These are phyloP conservation scores for Aspergillus tanneri DNA, from an alignment of 2,329 filamentous ascomycete species.

Conservation along the genomic window DNA sequence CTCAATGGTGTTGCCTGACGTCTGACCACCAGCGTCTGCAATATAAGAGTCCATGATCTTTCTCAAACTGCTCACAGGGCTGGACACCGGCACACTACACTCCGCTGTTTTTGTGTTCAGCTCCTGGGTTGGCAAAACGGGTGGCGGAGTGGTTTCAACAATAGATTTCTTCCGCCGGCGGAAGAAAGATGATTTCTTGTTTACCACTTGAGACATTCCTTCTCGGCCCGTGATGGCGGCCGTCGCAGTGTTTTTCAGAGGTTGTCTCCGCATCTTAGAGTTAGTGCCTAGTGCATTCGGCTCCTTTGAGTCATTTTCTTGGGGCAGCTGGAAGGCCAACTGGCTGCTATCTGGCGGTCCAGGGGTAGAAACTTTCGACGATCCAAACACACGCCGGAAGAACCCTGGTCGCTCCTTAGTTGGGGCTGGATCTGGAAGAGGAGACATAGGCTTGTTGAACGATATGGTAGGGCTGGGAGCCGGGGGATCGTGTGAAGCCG, in stretches of 20 bases:
- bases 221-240: conserved; percentile 31
- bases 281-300: conserved; percentile 17
- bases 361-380: conserved; percentile 57
- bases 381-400: conserved; percentile 88
- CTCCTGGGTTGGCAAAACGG: conserved; percentile 50
- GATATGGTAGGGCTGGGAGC: conserved; percentile 56
- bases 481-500: conserved; percentile 49
- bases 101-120: conserved; percentile 40
- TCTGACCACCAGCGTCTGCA: conserved; percentile 27
- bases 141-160: conserved; percentile 64
- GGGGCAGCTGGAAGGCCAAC: conserved; percentile 22
- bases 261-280: conserved; percentile 28
- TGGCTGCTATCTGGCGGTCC: conserved; percentile 22
- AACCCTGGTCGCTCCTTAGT: conserved; percentile 78
- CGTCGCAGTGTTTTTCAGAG: conserved; percentile 26
- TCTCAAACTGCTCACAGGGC: conserved; percentile 75
- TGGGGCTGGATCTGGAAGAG: conserved; percentile 43
- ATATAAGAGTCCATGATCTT: conserved; percentile 87
- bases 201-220: conserved; percentile 60
- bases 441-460: conserved; percentile 48
- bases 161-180: conserved; percentile 88
- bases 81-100: conserved; percentile 44
- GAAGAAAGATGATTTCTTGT: conserved; percentile 95
- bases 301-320: conserved; percentile 29
- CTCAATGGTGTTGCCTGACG: conserved; percentile 24